Percentiles rank a stretch among this genome's conserved stretches.
phyloP scores from a whole-genome alignment of 176 grass and related monocot species.

The Carex littledalei region DNA sequence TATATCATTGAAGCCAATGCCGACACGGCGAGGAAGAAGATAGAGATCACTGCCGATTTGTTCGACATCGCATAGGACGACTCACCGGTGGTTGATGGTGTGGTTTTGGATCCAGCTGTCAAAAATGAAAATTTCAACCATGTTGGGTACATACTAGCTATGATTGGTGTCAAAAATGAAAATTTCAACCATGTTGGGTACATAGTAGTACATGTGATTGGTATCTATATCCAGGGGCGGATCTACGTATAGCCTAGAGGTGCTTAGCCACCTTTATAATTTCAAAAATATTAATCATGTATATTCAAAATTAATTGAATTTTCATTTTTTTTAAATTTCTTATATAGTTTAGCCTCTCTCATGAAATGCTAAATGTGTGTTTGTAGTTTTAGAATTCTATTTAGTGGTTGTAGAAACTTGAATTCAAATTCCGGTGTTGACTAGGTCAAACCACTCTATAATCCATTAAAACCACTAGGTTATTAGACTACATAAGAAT shows the following conservation, averaged over 20 bases:
- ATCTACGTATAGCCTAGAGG: no score
- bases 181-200: background rate
- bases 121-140: background rate
- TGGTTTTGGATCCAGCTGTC: slow-evolving; percentile 27
- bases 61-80: slow-evolving; percentile 6
- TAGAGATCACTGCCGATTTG: slow-evolving; percentile 9
- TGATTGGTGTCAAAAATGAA: no score
- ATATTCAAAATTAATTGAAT: no score
- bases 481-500: background rate
- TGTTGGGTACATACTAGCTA: background rate
- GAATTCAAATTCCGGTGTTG: background rate
- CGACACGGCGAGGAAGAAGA: slow-evolving; percentile 11
- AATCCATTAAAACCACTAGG: background rate
- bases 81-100: background rate
- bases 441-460: background rate
- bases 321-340: no score
- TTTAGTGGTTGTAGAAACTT: no score
- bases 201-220: background rate
- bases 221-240: background rate
- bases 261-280: no score
- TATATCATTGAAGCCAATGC: slow-evolving; percentile 17
- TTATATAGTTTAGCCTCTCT: no score
- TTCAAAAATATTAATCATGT: no score
- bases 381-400: no score
- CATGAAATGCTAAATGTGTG: no score